Base-by-base conservation (phyloP, 2,329 filamentous ascomycete species). In the Chaetomiaceae sp. region DNA sequence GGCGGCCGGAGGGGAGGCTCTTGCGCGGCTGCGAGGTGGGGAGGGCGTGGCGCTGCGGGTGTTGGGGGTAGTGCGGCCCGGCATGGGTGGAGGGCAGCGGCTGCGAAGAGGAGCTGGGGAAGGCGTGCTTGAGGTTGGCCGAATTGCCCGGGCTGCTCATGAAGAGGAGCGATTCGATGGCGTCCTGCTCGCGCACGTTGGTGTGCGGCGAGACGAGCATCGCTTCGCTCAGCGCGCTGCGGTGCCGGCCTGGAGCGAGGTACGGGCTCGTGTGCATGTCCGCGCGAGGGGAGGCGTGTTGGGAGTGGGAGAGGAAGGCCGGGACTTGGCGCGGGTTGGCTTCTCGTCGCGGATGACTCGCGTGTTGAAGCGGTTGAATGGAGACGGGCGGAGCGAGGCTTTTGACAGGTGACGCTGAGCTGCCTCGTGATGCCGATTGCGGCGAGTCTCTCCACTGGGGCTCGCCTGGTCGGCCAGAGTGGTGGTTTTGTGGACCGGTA, bases 91-190 rank as follows among this genome's bases (percentile, higher is more conserved):
- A 52, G 11, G 24, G 64, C 56, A 56, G 67, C 1, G 65, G 65
- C 22, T 68, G 62, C 0, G 63, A 60, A 1, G 68, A 64, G 1
- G 68, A 65, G 11, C 64, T 56, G 3, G 76, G 71, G 48, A 79
- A 79, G 9, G 65, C 61, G 49, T 77, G 76, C 52, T 78, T 78
- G 56, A 83, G 65, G 50, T 79, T 81, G 34, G 76, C 72, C 36
- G 83, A 84, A 62, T 87, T 86, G 14, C 83, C 83, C 0, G 85
- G 85, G 52, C 83, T 87, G 58, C 86, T 88, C 80, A 93, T 85
- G 59, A 90, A 89, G 20, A 91, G 70, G 19, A 93, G 67, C 1
- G 85, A 84, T 60, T 90, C 86, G 38, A 91, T 81, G 6, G 87
- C 87, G 58, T 91, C 87, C 59, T 89, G 85, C 60, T 93, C 87